Evolutionary conservation across 805 yeast genomes (phyloP), one percentile per base, ranked within the genome.

Genomic region (Clavispora asparagi): DNA sequence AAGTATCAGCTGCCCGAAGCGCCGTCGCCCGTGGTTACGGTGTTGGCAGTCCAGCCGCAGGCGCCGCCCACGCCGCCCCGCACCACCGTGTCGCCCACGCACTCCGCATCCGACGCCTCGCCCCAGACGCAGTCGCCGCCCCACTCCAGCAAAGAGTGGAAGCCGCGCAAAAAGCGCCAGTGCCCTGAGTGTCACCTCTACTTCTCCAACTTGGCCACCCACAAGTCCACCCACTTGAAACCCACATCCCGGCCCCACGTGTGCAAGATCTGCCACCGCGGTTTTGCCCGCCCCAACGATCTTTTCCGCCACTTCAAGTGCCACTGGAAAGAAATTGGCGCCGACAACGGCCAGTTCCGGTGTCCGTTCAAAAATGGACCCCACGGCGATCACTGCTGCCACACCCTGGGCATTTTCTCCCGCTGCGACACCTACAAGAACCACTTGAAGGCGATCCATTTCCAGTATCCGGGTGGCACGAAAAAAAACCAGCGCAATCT

Each of bases 391-490:
- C 68, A 67, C 52, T 69, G 76, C 51, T 89, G 96, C 61, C 97
- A 90, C 61, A 78, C 79, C 45, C 80, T 88, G 7, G 97, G 97
- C 6, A 82, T 86, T 28, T 90, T 90, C 58, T 82, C 90, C 11
- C 75, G 97, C 42, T 86, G 96, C 62, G 97, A 90, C 61, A 90
- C 97, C 5, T 90, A 81, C 68, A 90, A 90, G 60, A 90, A 90
- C 65, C 97, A 90, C 65, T 71, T 90, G 50, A 87, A 87, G 62
- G 95, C 96, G 1, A 76, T 90, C 50, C 97, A 90, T 61, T 90
- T 90, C 63, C 85, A 80, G 53, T 90, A 90, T 64, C 97, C 97
- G 6, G 77, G 77, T 35, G 96, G 96, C 7, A 89, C 96, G 4
- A 80, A 83, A 60, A 88, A 89, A 65, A 82, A 79, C 50, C 85